Evolutionary conservation across 257 asterid genomes (phyloP).

Genomic region (Vinca minor): DNA sequence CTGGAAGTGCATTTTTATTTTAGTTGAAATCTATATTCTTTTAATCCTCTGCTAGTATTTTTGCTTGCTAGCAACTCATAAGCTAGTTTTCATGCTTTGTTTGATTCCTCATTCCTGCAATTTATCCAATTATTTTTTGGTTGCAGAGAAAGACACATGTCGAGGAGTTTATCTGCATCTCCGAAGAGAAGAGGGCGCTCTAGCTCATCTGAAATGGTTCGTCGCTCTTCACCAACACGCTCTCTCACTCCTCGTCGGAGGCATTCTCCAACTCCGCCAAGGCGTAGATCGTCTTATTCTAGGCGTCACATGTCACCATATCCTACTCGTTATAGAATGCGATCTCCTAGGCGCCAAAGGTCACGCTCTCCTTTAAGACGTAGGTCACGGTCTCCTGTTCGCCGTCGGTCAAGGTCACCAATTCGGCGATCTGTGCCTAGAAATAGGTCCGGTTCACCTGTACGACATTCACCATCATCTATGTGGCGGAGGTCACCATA

Average conservation of each 20-base stretch:
- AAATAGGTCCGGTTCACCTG: no score
- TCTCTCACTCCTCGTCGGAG: conserved; percentile 52
- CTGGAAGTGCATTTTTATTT: neutral
- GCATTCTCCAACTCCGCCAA: conserved; percentile 44
- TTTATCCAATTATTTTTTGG: neutral
- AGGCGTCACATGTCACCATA: conserved; percentile 58
- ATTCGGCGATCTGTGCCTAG: no score
- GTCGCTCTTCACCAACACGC: conserved; percentile 42
- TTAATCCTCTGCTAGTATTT: conserved; percentile 7
- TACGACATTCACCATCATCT: conserved; percentile 31
- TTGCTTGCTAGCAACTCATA: neutral
- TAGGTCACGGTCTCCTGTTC: conserved; percentile 30
- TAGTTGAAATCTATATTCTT: conserved; percentile 6
- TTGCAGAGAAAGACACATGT: conserved; percentile 53
- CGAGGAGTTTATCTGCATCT: conserved; percentile 54
- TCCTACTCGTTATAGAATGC: conserved; percentile 36
- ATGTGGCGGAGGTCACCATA: conserved; percentile 31
- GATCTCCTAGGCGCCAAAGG: conserved; percentile 28
- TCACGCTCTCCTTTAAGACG: no score
- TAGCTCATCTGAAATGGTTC: conserved; percentile 46
- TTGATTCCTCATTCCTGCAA: no score
- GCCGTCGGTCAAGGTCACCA: conserved; percentile 28
- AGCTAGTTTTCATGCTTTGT: neutral
- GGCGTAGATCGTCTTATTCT: conserved; percentile 41
- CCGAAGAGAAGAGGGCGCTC: conserved; percentile 50